A percentile compares a stretch with the other conserved stretches of the same genome.
phyloP scores from a whole-genome alignment of 2,329 filamentous ascomycete species.

The Colletotrichum gigasporum region DNA sequence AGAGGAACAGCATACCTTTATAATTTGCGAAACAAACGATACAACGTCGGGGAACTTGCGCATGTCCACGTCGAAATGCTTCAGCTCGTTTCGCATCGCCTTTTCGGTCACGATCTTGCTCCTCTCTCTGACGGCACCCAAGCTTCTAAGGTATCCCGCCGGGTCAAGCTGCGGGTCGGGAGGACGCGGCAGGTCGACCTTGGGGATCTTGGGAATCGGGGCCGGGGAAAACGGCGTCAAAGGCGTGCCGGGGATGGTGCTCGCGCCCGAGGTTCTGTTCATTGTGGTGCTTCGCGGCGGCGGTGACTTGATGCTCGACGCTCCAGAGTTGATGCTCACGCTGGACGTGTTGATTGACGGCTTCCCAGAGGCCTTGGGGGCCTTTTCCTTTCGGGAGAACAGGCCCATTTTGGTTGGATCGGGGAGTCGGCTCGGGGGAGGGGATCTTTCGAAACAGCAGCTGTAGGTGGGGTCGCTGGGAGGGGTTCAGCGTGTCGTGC shows the following conservation, averaged over 20 bases:
- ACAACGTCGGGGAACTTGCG: constrained; percentile 85
- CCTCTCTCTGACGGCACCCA: constrained; percentile 86
- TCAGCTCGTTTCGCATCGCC: constrained; percentile 79
- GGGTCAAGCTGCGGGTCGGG: constrained; percentile 91
- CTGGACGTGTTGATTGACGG: constrained; percentile 54
- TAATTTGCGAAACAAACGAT: constrained; percentile 88
- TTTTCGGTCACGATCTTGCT: constrained; percentile 78
- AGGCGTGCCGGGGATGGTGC: constrained; percentile 57
- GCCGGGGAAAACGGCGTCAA: constrained; percentile 60
- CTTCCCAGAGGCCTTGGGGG: constrained; percentile 49
- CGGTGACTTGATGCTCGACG: constrained; percentile 57
- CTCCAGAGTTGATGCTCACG: constrained; percentile 61
- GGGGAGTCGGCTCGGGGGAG: not conserved
- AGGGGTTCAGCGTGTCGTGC: constrained; percentile 8
- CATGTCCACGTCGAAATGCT: constrained; percentile 91
- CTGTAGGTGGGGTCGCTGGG: constrained; percentile 12
- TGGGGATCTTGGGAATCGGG: constrained; percentile 77
- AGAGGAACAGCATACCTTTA: constrained; percentile 78
- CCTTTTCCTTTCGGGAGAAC: constrained; percentile 65
- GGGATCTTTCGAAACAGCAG: not conserved
- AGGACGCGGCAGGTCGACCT: constrained; percentile 82
- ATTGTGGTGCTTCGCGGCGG: constrained; percentile 44
- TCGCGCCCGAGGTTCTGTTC: constrained; percentile 62
- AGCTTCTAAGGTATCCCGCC: constrained; percentile 88
- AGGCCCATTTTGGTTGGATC: constrained; percentile 58